Percentiles rank a stretch among this genome's conserved stretches.
Conservation (phyloP, 345 rosid genomes). For the Eucalyptus shirleyi region DNA sequence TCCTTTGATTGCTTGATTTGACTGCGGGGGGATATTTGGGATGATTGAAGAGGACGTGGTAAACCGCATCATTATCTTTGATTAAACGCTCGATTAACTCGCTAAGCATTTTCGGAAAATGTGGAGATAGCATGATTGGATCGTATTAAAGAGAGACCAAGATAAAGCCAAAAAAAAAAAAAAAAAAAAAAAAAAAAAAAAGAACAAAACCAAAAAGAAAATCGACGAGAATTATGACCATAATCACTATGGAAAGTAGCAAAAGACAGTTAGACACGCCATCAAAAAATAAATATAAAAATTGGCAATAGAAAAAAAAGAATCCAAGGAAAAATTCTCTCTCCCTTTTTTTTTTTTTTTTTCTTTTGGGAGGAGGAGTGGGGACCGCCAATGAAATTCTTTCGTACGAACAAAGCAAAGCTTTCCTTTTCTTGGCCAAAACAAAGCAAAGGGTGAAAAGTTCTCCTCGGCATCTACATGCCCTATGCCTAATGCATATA, state of each 20-base stretch:
- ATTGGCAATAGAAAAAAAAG: not conserved
- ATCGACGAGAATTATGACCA: not conserved
- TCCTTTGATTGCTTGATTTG: not conserved
- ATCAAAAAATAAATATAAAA: not conserved
- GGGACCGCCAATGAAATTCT: not conserved
- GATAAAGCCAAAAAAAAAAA: not conserved
- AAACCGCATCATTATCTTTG: not conserved
- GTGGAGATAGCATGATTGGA: not conserved
- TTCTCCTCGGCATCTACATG: not conserved
- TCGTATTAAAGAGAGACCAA: not conserved
- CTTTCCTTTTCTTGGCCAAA: not conserved
- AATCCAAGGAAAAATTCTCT: not conserved
- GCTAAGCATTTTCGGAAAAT: not conserved
- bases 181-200: not conserved
- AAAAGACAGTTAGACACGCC: not conserved
- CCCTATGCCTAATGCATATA: not conserved
- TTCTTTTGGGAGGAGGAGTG: not conserved
- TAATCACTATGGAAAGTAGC: not conserved
- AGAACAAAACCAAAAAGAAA: not conserved
- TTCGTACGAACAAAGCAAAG: not conserved
- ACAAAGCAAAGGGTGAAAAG: not conserved
- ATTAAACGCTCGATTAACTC: not conserved
- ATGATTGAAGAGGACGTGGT: not conserved
- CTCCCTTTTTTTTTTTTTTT: not conserved
- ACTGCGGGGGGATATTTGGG: not conserved